A percentile compares a stretch with the other conserved stretches of the same genome.
Conservation (phyloP, 768 basidiomycete species). For the Rhizopogon rudus region DNA sequence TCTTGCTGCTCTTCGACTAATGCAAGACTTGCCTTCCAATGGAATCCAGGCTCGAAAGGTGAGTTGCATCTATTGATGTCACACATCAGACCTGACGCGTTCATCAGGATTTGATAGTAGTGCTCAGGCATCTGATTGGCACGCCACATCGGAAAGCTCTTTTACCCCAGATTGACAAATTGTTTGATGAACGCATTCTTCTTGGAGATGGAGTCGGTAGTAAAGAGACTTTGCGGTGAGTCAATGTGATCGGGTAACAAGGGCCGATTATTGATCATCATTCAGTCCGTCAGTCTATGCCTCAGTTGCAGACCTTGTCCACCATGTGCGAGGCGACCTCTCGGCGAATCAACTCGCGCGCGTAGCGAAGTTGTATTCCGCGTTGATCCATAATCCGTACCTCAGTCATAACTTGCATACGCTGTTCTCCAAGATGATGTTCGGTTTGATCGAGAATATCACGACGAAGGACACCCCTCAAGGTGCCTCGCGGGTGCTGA, state of each 20-base stretch:
- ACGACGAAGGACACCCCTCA: constrained; percentile 66
- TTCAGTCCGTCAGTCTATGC: constrained; percentile 75
- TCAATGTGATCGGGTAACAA: background rate
- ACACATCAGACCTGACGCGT: constrained; percentile 1
- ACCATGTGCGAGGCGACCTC: constrained; percentile 84
- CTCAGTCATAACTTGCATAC: constrained; percentile 80
- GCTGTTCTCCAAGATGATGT: constrained; percentile 89
- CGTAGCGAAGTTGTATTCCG: constrained; percentile 81
- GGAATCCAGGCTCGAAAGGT: constrained; percentile 82
- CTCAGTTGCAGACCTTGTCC: constrained; percentile 88
- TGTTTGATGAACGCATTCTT: constrained; percentile 87
- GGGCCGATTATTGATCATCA: constrained; percentile 2
- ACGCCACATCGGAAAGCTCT: constrained; percentile 76
- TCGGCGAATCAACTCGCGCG: constrained; percentile 68
- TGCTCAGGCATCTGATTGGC: constrained; percentile 83
- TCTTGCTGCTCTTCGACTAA: constrained; percentile 72
- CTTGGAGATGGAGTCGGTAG: constrained; percentile 81
- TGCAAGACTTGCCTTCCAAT: constrained; percentile 91
- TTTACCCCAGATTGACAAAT: constrained; percentile 78
- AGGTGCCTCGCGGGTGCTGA: constrained; percentile 65
- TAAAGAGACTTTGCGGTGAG: constrained; percentile 79
- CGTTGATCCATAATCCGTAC: constrained; percentile 84
- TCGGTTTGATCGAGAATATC: constrained; percentile 82
- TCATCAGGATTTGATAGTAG: constrained; percentile 82
- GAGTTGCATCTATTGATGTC: constrained; percentile 1